Evolutionary conservation across 768 basidiomycete species (phyloP), one percentile per base, ranked within the genome.

Genomic region (Cubamyces sp.): DNA sequence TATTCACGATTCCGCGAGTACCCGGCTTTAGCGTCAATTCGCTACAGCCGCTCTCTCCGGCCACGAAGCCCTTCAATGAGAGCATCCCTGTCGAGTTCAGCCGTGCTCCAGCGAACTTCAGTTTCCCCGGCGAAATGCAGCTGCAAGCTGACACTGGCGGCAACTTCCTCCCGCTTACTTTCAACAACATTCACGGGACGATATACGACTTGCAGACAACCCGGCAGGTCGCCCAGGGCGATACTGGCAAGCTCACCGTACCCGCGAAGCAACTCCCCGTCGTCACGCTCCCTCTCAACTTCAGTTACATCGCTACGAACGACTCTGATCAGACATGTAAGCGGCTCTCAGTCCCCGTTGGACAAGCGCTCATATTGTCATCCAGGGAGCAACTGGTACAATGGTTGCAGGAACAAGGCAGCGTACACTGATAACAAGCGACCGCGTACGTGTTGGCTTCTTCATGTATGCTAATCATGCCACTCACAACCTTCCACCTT

Each of bases 71-170:
- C 39, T 92, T 83, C 78, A 82, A 84, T 51, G 67, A 77, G 19
- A 81, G 83, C 6, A 76, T 91, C 47, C 81, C 84, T 1, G 81
- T 80, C 1, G 73, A 76, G 39, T 96, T 98, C 78, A 87, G 83
- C 39, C 85, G 91, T 60, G 74, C 79, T 1, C 94, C 94, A 0
- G 87, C 95, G 57, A 96, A 96, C 75, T 98, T 96, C 75, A 85
- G 89, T 39, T 98, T 98, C 81, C 84, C 90, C 3, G 92, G 87
- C 0, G 79, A 81, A 46, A 85, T 93, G 18, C 81, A 87, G 21
- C 77, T 98, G 12, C 83, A 92, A 75, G 81, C 92, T 51, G 85
- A 96, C 75, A 94, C 92, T 9, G 77, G 75, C 15, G 75, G 76
- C 67, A 95, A 91, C 69, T 91, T 85, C 70, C 78, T 96, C 14